Percentiles rank a stretch among this genome's conserved stretches.
phyloP scores from a whole-genome alignment of 768 basidiomycete genomes.

The Lanmaoa rubissima region DNA sequence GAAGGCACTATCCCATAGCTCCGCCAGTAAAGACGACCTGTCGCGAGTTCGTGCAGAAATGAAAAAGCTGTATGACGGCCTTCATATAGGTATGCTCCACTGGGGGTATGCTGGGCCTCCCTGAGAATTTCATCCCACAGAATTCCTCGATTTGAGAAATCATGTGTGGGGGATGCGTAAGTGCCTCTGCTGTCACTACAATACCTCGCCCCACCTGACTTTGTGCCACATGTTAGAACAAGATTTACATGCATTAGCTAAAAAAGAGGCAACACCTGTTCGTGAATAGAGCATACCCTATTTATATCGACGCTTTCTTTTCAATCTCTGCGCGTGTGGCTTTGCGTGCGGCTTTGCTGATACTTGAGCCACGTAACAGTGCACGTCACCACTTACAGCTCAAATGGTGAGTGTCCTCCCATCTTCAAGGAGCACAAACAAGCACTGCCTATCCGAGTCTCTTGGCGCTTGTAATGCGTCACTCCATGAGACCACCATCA shows the following conservation, averaged over 20 bases:
- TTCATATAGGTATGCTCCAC: constrained; percentile 64
- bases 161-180: constrained; percentile 88
- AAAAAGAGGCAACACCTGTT: constrained; percentile 62
- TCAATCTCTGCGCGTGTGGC: neutral
- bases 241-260: constrained; percentile 71
- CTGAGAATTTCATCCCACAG: constrained; percentile 34
- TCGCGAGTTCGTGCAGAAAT: constrained; percentile 72
- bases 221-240: constrained; percentile 50
- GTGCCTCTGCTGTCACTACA: constrained; percentile 30
- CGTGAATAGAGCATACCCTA: constrained; percentile 43
- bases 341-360: neutral
- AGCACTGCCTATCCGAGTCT: neutral
- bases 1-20: constrained; percentile 63
- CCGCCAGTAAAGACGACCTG: constrained; percentile 79
- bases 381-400: neutral
- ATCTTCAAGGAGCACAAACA: neutral
- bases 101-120: neutral
- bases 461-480: neutral
- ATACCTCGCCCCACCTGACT: neutral
- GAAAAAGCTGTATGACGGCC: constrained; percentile 84
- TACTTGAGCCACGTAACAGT: neutral
- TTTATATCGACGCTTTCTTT: neutral
- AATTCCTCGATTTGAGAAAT: constrained; percentile 76
- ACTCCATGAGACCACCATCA: neutral
- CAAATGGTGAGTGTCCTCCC: neutral